Evolutionary conservation across 805 yeast species (phyloP), one percentile per base, ranked within the genome.

Genomic region (Kurtzmaniella fragi): DNA sequence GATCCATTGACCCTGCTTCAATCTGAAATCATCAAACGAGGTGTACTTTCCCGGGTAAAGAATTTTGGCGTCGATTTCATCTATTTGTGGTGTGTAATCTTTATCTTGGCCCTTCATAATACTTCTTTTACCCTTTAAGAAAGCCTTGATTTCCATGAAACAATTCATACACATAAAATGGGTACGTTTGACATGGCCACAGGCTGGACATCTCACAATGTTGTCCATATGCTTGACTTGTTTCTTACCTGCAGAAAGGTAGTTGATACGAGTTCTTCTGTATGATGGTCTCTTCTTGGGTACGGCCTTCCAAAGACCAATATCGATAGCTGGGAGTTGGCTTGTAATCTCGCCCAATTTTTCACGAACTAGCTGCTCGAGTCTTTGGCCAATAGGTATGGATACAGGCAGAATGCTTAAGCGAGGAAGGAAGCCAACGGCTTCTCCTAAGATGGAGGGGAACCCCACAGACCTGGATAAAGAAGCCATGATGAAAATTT

Each of bases 201-300:
- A 91, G 0, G 96, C 83, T 2, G 98, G 97, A 59, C 99, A 91
- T 59, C 95, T 77, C 45, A 84, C 87, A 53, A 93, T 69, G 56
- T 86, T 82, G 40, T 80, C 76, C 47, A 85, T 71, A 37, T 82
- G 80, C 58, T 85, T 79, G 48, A 86, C 68, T 50, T 89, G 93
- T 59, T 88, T 91, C 42, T 78, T 74, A 9, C 86, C 95, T 3
- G 91, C 87, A 6, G 88, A 89, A 48, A 86, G 77, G 49, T 84
- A 78, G 65, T 90, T 80, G 57, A 78, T 82, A 62, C 97, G 81
- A 54, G 86, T 84, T 61, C 87, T 85, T 66, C 78, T 78, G 59
- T 88, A 87, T 6, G 98, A 88, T 2, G 80, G 80, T 62, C 89
- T 90, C 77, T 90, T 89, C 71, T 93, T 93, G 40, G 99, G 98